These are phyloP conservation scores for Yamadazyma diddensiae DNA, from an alignment of 1,139 yeast species.

Conservation along the genomic window DNA sequence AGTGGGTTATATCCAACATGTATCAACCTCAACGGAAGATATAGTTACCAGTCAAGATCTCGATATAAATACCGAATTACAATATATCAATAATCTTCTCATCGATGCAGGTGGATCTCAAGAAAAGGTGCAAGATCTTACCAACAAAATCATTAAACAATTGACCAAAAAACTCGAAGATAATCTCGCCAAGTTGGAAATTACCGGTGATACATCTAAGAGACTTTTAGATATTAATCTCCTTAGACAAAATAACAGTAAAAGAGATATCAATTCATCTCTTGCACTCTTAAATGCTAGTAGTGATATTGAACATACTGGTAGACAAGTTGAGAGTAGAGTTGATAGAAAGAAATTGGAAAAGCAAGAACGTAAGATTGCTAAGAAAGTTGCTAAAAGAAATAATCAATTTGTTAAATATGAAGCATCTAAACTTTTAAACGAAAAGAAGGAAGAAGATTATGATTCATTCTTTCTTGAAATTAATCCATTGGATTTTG, in stretches of 20 bases:
- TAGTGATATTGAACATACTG: slow-evolving; percentile 85
- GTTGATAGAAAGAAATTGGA: slow-evolving; percentile 96
- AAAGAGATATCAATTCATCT: slow-evolving; percentile 70
- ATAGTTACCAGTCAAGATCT: slow-evolving; percentile 76
- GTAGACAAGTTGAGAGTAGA: slow-evolving; percentile 86
- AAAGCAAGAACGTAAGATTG: slow-evolving; percentile 95
- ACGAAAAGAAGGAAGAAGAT: slow-evolving; percentile 61
- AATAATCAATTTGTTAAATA: slow-evolving; percentile 83
- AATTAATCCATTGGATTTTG: slow-evolving; percentile 91
- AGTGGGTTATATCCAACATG: slow-evolving; percentile 81
- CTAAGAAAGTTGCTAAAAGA: slow-evolving; percentile 93
- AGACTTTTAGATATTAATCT: slow-evolving; percentile 71
- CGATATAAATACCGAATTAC: slow-evolving; percentile 62
- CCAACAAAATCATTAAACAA: slow-evolving; percentile 42
- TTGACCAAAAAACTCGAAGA: slow-evolving; percentile 58
- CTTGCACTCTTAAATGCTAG: slow-evolving; percentile 72
- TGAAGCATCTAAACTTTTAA: slow-evolving; percentile 87
- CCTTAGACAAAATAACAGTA: slow-evolving; percentile 54
- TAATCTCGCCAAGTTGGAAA: slow-evolving; percentile 67
- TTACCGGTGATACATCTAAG: slow-evolving; percentile 78
- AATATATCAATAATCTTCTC: slow-evolving; percentile 61
- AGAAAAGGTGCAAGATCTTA: slow-evolving; percentile 52
- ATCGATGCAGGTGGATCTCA: slow-evolving; percentile 75
- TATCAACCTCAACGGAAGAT: slow-evolving; percentile 72
- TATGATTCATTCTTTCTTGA: slow-evolving; percentile 93